Percentiles rank a stretch among this genome's conserved stretches.
phyloP scores from a whole-genome alignment of 2,329 filamentous ascomycete species.

The Diplodia sapinea region DNA sequence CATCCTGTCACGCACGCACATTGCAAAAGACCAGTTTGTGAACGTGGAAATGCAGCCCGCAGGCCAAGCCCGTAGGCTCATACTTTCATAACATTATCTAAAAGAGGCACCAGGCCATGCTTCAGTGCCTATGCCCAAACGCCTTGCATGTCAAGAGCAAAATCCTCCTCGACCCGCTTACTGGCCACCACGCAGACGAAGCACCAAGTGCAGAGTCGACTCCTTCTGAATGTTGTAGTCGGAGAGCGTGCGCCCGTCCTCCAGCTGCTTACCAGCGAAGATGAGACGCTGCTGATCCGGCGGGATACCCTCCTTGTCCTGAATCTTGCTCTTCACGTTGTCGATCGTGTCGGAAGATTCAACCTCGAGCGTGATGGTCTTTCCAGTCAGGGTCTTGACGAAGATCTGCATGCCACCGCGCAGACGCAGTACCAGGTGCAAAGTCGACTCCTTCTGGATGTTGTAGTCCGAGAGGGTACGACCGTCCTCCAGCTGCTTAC shows the following conservation, averaged over 20 bases:
- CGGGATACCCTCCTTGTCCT: too few relatives aligned
- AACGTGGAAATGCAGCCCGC: constrained; percentile 14
- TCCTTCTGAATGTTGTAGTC: constrained; percentile 96
- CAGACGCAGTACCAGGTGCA: constrained; percentile 84
- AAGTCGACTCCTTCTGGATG: constrained; percentile 90
- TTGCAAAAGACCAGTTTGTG: neutral
- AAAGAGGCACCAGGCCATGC: constrained; percentile 17
- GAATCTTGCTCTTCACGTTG: too few relatives aligned
- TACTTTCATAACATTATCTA: constrained; percentile 21
- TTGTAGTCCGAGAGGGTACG: constrained; percentile 92
- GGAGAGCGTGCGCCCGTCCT: constrained; percentile 86
- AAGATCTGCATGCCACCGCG: constrained; percentile 76
- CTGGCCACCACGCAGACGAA: constrained; percentile 61
- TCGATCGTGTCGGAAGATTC: too few relatives aligned
- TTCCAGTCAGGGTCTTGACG: constrained; percentile 70
- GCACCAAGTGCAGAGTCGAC: constrained; percentile 68
- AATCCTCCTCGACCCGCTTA: neutral
- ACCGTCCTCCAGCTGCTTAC: constrained; percentile 95
- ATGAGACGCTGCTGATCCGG: too few relatives aligned
- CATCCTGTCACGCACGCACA: neutral
- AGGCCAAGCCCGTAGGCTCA: constrained; percentile 28
- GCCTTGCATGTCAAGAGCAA: constrained; percentile 18
- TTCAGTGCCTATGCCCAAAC: constrained; percentile 21
- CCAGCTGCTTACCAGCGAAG: constrained; percentile 92
- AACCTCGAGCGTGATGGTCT: constrained; percentile 92